Evolutionary conservation across 176 grass and related monocot genomes (phyloP).

Genomic region (Dendrocalamus sinicus): DNA sequence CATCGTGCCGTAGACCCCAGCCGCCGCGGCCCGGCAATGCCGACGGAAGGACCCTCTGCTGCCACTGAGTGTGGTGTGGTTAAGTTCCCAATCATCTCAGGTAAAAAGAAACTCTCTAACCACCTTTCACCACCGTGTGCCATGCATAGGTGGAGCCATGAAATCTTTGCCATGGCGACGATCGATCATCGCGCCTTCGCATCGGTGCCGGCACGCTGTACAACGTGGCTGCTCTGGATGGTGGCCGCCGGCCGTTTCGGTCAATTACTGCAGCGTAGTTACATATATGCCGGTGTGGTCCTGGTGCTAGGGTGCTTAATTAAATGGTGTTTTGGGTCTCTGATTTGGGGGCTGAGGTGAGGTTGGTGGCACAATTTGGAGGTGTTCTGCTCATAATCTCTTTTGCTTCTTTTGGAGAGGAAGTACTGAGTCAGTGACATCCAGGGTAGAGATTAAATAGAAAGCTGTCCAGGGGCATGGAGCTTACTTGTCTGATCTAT

Average conservation of each 20-base stretch:
- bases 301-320: conserved; percentile 12
- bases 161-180: not conserved
- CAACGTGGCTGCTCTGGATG: not conserved
- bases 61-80: not conserved
- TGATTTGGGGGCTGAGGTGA: not conserved
- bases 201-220: too few species aligned
- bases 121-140: not conserved
- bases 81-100: conserved; percentile 25
- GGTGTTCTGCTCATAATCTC: not conserved
- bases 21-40: not conserved
- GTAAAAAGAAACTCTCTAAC: not conserved
- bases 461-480: not conserved
- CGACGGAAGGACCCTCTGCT: conserved; percentile 4
- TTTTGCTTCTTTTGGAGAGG: not conserved
- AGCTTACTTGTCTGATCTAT: not conserved
- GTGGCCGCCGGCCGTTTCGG: not conserved
- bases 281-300: not conserved
- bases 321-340: not conserved
- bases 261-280: not conserved
- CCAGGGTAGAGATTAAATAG: not conserved
- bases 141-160: not conserved
- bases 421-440: not conserved
- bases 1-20: conserved; percentile 29
- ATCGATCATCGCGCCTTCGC: not conserved
- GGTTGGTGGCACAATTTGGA: conserved; percentile 21